Base-by-base conservation (phyloP, 2,329 filamentous ascomycete genomes). In the Colletotrichum plurivorum region DNA sequence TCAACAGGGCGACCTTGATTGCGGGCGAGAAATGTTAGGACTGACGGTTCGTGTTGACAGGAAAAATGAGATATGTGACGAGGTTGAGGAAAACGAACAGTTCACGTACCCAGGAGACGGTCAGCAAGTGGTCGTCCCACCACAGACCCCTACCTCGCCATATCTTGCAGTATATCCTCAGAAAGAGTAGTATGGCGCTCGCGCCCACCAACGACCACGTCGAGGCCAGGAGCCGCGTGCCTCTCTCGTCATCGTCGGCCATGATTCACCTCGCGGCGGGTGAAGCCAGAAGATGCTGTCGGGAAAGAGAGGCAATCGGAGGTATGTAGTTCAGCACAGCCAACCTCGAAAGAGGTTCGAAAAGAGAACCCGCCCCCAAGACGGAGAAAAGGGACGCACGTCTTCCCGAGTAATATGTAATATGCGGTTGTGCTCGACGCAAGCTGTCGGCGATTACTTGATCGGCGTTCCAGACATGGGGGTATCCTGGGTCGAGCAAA, bases 101-200 rank as follows among this genome's bases (percentile, higher is more conserved):
- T n/a, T 8, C 3, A 77, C 78, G 43, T 76, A 80, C 79, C 78
- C 78, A 80, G 12, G 78, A 73, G 10, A 71, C 67, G n/a, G 81
- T 74, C 54, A 81, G 71, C 16, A 78, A 54, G 69, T 79, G 76
- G 70, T 81, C 79, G 64, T 81, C 79, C 75, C 78, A 79, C 77
- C 78, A 81, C 27, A 81, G 43, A 53, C 78, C 79, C 43, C 76
- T 74, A 1, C 75, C 76, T 13, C 78, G 75, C 73, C 76, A 77
- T 31, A 76, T 55, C 57, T 81, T 81, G 75, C 79, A 81, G 74
- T 81, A 81, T 36, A 80, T 59, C 6, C 79, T 74, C 18, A 81
- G 61, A 12, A 71, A 70, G 5, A 81, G 63, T 16, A 80, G 52
- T 1, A 78, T 55, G 4, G 69, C 75, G 45, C 73, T 73, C 1